These are phyloP conservation scores for Aspergillus ostianus DNA, from an alignment of 495 filamentous ascomycete genomes.

Conservation along the genomic window DNA sequence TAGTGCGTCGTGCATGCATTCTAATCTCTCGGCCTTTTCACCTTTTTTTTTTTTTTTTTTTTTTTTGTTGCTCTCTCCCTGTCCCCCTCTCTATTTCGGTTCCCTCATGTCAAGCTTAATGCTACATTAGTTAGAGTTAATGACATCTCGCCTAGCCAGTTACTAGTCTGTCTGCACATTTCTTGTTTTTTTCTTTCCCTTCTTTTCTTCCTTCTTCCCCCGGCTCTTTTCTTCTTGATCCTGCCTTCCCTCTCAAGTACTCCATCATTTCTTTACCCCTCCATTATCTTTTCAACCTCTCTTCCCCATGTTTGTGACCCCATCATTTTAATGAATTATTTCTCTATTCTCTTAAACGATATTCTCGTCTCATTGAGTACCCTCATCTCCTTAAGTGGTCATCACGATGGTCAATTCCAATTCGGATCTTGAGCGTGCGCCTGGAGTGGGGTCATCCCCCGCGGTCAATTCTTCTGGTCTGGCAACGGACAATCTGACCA, in stretches of 20 bases:
- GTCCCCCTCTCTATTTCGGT: not conserved
- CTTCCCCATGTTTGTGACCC: not conserved
- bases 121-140: not conserved
- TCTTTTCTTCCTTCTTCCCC: slow-evolving; percentile 5
- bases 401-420: slow-evolving; percentile 3
- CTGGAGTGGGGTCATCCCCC: slow-evolving; percentile 14
- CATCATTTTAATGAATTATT: not conserved
- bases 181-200: slow-evolving; percentile 3
- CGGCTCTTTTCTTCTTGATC: not conserved
- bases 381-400: not conserved
- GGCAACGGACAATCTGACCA: slow-evolving; percentile 12
- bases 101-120: not conserved
- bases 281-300: not conserved
- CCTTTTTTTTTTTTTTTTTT: slow-evolving; percentile 1
- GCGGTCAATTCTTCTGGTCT: slow-evolving; percentile 17
- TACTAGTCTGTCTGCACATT: not conserved
- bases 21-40: not conserved
- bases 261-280: not conserved
- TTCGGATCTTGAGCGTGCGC: slow-evolving; percentile 5
- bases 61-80: not conserved
- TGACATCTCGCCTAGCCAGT: not conserved
- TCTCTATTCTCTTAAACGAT: not conserved
- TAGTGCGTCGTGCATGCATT: not conserved
- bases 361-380: not conserved
- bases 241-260: not conserved